Base-by-base conservation (phyloP, 768 basidiomycete species). In the Lentinula edodes region DNA sequence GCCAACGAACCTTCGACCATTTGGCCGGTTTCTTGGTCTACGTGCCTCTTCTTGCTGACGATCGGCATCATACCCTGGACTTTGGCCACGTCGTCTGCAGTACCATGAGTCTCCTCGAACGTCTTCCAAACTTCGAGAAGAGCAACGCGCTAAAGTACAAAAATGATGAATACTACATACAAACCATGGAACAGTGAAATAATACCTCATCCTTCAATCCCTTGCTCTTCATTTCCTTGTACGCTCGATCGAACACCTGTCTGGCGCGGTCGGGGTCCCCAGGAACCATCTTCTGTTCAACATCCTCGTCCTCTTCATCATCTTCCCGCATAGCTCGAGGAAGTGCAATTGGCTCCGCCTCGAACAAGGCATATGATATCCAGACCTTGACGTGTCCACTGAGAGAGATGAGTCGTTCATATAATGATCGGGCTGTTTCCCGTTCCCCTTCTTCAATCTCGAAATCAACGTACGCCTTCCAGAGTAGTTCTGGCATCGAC, bases 331-430 rank as follows among this genome's bases (percentile, higher is more conserved):
- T 76, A 4, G 82, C 85, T 20, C 88, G 77, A 9, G 83, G 82
- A 5, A 88, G 66, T 5, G 86, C 86, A 48, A 91, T 88, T 6
- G 85, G 77, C 67, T 89, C 89, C 5, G 86, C 89, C 74, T 98
- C 96, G 67, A 98, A 97, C 66, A 90, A 81, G 0, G 96, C 96
- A 72, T 89, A 98, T 58, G 94, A 88, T 60, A 97, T 92, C 94
- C 95, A 98, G 18, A 96, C 94, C 75, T 98, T 98, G 75, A 94
- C 90, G 70, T 98, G 95, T 3, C 92, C 92, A 65, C 93, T 96
- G 53, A 90, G 78, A 36, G 83, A 75, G 52, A 97, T 80, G 18
- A 98, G 82, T 18, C 95, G 85, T 75, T 98, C 95, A 71, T 97
- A 98, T 43, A 98, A 71, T 6, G 81, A 80, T n/a, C 96, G 80